Conservation (phyloP, 148 eudicot genomes). For the Pharnaceum exiguum region DNA sequence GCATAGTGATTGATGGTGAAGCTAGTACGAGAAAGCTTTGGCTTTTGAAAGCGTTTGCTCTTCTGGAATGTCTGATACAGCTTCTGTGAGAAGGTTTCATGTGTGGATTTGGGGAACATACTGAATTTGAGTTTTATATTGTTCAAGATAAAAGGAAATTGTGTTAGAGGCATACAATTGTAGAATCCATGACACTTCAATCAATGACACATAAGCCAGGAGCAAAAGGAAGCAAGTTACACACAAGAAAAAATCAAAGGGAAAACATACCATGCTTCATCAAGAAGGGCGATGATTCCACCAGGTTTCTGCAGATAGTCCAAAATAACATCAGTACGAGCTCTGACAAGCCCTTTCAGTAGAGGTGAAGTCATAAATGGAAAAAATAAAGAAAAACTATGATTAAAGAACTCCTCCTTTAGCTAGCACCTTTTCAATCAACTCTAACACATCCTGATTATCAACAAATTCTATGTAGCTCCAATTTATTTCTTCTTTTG, state of each 20-base stretch:
- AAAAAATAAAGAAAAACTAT: not conserved
- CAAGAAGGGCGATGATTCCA: slow-evolving; percentile 91
- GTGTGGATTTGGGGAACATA: slow-evolving; percentile 98
- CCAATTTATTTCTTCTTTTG: slow-evolving; percentile 94
- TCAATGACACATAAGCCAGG: not conserved
- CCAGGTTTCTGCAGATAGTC: slow-evolving; percentile 84
- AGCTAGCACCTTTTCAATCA: slow-evolving; percentile 99
- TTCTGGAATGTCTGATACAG: slow-evolving; percentile 85
- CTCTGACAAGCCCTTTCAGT: not conserved
- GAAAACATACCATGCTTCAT: slow-evolving; percentile 88
- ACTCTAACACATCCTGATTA: slow-evolving; percentile 91
- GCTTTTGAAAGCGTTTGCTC: slow-evolving; percentile 85
- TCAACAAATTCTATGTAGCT: slow-evolving; percentile 98
- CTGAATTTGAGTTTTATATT: too few species aligned
- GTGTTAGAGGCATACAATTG: not conserved
- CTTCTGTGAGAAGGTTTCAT: slow-evolving; percentile 98
- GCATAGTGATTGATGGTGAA: slow-evolving; percentile 94
- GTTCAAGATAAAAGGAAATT: slow-evolving; percentile 5
- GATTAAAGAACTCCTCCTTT: not conserved
- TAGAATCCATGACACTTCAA: not conserved
- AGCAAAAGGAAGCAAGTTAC: not conserved
- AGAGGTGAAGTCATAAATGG: not conserved
- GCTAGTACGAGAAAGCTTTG: slow-evolving; percentile 98
- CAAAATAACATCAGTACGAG: slow-evolving; percentile 11
- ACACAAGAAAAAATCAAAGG: not conserved